Evolutionary conservation across 2,329 filamentous ascomycete species (phyloP).

Genomic region (Botryotinia calthae): DNA sequence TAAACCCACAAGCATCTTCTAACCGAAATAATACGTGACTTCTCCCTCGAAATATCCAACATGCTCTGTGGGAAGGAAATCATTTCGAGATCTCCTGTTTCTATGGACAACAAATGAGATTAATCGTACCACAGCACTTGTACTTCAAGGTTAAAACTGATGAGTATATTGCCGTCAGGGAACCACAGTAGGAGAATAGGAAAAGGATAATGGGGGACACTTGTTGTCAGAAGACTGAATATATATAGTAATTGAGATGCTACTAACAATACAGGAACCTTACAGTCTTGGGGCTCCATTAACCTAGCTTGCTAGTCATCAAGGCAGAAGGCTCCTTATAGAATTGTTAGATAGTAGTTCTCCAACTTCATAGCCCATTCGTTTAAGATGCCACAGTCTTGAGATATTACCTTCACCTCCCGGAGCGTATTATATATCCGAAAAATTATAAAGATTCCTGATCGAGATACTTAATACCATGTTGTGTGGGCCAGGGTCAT

Average conservation of each 20-base stretch:
- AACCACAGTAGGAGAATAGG: not conserved
- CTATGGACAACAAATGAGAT: rapidly evolving
- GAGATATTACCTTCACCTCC: not conserved
- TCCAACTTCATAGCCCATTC: not conserved
- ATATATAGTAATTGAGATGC: not conserved
- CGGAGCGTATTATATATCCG: not conserved
- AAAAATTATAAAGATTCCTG: not conserved
- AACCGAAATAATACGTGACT: too few relatives aligned
- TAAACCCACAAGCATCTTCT: not conserved
- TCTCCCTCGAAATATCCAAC: rapidly evolving
- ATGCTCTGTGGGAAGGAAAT: not conserved
- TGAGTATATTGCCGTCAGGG: rapidly evolving
- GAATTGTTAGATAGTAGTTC: not conserved
- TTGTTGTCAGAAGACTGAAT: not conserved
- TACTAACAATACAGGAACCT: not conserved
- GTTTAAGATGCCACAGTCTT: rapidly evolving
- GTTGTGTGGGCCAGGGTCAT: too few relatives aligned
- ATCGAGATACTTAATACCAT: not conserved
- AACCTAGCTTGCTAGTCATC: not conserved
- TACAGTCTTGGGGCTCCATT: not conserved
- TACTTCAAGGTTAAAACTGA: not conserved
- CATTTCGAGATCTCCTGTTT: not conserved
- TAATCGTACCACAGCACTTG: not conserved
- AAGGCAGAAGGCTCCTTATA: not conserved
- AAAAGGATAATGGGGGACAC: rapidly evolving